Conservation (phyloP, 2,329 filamentous ascomycete species). For the Fusarium sororula region DNA sequence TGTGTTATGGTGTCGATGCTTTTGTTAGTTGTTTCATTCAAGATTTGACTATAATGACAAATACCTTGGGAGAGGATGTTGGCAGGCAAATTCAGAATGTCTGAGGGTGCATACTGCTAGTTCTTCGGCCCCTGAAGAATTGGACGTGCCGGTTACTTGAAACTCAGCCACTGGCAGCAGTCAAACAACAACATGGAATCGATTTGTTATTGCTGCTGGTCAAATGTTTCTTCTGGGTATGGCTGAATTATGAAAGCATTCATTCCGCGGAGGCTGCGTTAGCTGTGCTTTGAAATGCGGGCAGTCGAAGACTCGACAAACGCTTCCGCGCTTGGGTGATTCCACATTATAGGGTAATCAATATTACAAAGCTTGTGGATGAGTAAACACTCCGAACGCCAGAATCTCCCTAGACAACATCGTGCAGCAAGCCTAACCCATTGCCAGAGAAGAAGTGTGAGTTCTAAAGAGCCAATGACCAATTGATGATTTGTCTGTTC, state of each 20-base stretch:
- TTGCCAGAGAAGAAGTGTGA: neutral
- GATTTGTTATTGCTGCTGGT: no score
- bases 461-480: neutral
- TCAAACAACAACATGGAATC: neutral
- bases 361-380: constrained; percentile 5
- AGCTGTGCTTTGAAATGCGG: neutral
- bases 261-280: neutral
- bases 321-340: neutral
- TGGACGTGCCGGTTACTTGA: neutral
- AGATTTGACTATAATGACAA: neutral
- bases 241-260: neutral
- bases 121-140: neutral
- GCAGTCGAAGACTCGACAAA: neutral
- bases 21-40: neutral
- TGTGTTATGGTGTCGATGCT: neutral
- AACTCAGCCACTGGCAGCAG: neutral
- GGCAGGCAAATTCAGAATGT: neutral
- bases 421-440: neutral
- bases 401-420: neutral
- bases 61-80: neutral
- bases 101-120: no score
- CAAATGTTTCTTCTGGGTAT: neutral
- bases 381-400: constrained; percentile 7
- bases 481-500: neutral
- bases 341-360: neutral